Percentiles rank a stretch among this genome's conserved stretches.
These are phyloP conservation scores for Skeletonema grethae DNA, from an alignment of 108 stramenopile genomes.

Conservation along the genomic window DNA sequence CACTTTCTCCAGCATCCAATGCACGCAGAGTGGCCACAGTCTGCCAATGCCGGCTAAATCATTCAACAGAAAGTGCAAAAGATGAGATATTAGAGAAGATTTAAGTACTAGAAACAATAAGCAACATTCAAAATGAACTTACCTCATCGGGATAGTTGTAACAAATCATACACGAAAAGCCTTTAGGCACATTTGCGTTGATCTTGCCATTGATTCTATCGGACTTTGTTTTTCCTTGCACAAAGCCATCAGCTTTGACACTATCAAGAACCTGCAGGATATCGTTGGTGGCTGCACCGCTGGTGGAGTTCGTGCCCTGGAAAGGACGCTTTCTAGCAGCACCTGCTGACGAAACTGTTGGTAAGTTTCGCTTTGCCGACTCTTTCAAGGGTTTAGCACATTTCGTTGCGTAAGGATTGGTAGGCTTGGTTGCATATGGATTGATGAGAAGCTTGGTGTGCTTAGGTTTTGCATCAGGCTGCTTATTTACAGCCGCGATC, in stretches of 20 bases:
- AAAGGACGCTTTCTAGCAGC: constrained; percentile 11
- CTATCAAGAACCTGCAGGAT: constrained; percentile 11
- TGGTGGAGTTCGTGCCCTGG: background rate
- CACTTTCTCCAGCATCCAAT: constrained; percentile 65
- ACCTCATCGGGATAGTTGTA: constrained; percentile 41
- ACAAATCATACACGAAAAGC: constrained; percentile 59
- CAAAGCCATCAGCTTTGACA: constrained; percentile 26
- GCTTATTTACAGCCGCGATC: background rate
- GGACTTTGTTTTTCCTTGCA: constrained; percentile 5
- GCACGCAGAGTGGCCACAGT: constrained; percentile 69
- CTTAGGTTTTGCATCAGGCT: constrained; percentile 2
- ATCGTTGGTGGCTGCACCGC: background rate
- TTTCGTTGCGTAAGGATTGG: constrained; percentile 17
- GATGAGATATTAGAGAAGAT: background rate
- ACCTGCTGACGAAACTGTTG: background rate
- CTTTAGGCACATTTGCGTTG: constrained; percentile 59
- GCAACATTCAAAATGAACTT: constrained; percentile 4
- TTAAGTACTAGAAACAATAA: background rate
- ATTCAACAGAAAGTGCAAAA: background rate
- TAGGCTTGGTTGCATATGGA: background rate
- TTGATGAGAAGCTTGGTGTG: background rate
- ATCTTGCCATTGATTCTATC: constrained; percentile 30
- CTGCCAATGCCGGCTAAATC: constrained; percentile 56
- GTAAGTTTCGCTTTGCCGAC: constrained; percentile 24
- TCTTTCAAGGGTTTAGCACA: constrained; percentile 12